Conservation (phyloP, 1,284 basidiomycete genomes). For the Naganishia sp. region DNA sequence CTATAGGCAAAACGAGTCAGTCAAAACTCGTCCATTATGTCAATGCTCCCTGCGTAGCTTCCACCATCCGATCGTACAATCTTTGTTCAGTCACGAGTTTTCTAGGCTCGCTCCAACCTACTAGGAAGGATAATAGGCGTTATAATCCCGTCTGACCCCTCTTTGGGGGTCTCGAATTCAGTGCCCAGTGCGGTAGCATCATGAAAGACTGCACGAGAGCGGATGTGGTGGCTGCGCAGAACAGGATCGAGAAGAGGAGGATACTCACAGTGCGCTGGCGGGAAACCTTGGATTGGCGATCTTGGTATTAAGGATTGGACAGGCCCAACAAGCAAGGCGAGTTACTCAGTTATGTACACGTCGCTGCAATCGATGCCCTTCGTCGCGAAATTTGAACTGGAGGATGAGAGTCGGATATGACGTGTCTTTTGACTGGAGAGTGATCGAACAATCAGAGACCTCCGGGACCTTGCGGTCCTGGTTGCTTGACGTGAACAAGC, state of each 20-base stretch:
- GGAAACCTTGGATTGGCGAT: not conserved
- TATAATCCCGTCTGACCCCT: constrained; percentile 46
- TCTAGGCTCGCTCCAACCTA: constrained; percentile 56
- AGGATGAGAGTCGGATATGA: not conserved
- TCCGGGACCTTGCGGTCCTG: no score
- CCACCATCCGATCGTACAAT: constrained; percentile 1
- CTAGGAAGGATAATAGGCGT: constrained; percentile 47
- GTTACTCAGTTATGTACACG: not conserved
- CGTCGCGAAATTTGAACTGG: constrained; percentile 5
- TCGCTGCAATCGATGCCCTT: not conserved
- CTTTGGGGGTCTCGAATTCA: constrained; percentile 41
- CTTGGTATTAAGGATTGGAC: not conserved
- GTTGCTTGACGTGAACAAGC: no score
- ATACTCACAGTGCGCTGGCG: constrained; percentile 14
- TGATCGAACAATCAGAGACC: not conserved
- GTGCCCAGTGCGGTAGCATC: constrained; percentile 56
- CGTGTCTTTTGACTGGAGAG: constrained; percentile 1
- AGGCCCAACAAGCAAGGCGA: not conserved
- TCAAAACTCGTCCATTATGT: not conserved
- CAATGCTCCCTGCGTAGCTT: not conserved
- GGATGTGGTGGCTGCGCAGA: not conserved
- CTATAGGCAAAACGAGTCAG: constrained; percentile 4
- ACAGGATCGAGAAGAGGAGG: not conserved
- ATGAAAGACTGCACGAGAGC: constrained; percentile 29
- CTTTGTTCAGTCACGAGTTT: constrained; percentile 56